phyloP scores from a whole-genome alignment of 2,329 filamentous ascomycete species.

The Monilinia fructigena region DNA sequence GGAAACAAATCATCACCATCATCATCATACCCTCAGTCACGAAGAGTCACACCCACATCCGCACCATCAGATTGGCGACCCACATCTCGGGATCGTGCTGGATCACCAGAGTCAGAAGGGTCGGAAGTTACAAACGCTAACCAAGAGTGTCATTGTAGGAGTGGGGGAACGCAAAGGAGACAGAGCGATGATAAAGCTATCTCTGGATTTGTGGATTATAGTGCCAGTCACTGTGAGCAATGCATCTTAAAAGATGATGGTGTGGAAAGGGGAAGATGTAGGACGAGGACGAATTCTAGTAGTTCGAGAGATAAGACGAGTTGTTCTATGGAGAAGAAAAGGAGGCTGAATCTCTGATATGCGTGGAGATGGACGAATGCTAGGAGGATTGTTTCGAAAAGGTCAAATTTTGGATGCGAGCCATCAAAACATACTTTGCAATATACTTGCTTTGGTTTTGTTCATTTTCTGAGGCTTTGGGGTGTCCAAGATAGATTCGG shows the following conservation, averaged over 20 bases:
- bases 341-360: slow-evolving; percentile 7
- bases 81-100: slow-evolving; percentile 1
- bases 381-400: not conserved
- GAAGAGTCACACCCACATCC: slow-evolving; percentile 4
- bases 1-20: not conserved
- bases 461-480: not conserved
- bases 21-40: not conserved
- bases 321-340: slow-evolving; percentile 8
- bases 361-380: not conserved
- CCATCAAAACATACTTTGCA: not conserved
- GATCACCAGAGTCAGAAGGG: not conserved
- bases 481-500: not conserved
- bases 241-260: not conserved
- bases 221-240: not conserved
- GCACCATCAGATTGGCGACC: slow-evolving; percentile 14
- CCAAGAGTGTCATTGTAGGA: not conserved
- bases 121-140: not conserved
- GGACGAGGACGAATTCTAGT: slow-evolving; percentile 16
- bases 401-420: not conserved
- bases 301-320: slow-evolving; percentile 11
- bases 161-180: not conserved
- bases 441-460: not conserved
- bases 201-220: not conserved
- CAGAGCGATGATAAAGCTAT: too few relatives aligned
- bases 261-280: slow-evolving; percentile 12